These are phyloP conservation scores for Penicillium mononematosum DNA, from an alignment of 495 filamentous ascomycete genomes.

Conservation along the genomic window DNA sequence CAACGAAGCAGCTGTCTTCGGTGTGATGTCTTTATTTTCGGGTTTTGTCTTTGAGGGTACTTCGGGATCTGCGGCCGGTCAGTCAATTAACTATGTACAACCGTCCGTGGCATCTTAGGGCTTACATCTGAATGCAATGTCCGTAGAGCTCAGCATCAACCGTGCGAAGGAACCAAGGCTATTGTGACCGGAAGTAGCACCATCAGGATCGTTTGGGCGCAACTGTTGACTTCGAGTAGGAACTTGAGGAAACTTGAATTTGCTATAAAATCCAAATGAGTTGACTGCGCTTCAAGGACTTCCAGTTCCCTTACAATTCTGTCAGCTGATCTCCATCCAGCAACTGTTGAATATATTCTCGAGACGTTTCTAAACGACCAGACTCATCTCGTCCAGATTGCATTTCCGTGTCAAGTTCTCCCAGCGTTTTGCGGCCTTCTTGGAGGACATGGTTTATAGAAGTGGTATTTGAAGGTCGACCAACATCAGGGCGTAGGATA, in stretches of 20 bases:
- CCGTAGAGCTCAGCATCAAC: conserved; percentile 56
- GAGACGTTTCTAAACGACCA: conserved; percentile 43
- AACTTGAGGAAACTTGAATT: conserved; percentile 60
- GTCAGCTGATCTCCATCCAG: conserved; percentile 66
- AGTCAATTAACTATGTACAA: conserved; percentile 9
- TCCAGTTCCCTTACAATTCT: conserved; percentile 59
- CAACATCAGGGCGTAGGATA: conserved; percentile 42
- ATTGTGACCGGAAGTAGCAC: conserved; percentile 21
- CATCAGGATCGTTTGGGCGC: conserved; percentile 20
- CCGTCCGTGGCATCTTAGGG: background rate
- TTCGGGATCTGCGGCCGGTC: conserved; percentile 40
- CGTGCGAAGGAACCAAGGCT: conserved; percentile 56
- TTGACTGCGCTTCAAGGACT: background rate
- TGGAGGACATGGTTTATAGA: conserved; percentile 48
- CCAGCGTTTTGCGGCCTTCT: conserved; percentile 43
- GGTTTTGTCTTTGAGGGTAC: conserved; percentile 24
- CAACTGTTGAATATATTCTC: conserved; percentile 68
- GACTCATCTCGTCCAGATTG: conserved; percentile 41
- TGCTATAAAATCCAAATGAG: conserved; percentile 45
- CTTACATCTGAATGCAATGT: conserved; percentile 57
- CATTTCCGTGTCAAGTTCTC: conserved; percentile 42
- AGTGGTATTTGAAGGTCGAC: conserved; percentile 42
- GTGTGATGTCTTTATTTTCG: conserved; percentile 20
- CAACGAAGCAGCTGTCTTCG: conserved; percentile 18
- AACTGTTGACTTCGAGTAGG: conserved; percentile 23